phyloP scores from a whole-genome alignment of 345 rosid species.

The Corymbia maculata region DNA sequence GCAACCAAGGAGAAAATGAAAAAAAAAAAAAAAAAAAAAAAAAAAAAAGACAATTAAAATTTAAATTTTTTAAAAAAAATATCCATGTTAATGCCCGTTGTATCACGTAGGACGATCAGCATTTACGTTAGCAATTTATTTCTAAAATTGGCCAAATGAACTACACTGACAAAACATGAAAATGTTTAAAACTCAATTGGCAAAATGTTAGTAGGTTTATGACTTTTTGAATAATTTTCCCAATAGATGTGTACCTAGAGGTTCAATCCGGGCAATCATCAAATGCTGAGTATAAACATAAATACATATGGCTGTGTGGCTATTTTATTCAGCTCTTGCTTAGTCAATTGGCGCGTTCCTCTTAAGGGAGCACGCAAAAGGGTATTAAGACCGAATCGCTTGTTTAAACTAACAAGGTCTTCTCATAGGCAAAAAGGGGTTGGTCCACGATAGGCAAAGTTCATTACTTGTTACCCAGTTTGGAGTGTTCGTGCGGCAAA shows the following conservation, averaged over 20 bases:
- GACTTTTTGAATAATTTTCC: neutral
- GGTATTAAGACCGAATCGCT: neutral
- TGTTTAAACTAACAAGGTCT: neutral
- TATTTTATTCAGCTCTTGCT: neutral
- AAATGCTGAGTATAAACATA: neutral
- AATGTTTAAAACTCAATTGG: no score
- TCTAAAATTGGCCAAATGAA: neutral
- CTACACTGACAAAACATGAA: no score
- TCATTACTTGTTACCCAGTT: neutral
- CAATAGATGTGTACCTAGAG: neutral
- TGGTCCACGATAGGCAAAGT: neutral
- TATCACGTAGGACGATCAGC: fast-evolving
- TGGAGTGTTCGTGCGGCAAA: neutral
- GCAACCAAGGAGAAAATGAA: fast-evolving
- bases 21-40: fast-evolving
- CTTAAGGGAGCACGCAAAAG: neutral
- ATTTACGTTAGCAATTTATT: neutral
- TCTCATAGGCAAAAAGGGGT: neutral
- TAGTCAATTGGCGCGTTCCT: neutral
- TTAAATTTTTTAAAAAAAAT: no score
- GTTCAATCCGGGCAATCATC: neutral
- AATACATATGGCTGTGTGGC: neutral
- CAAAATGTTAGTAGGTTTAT: no score
- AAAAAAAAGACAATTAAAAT: neutral
- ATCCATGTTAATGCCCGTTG: fast-evolving